A percentile compares a stretch with the other conserved stretches of the same genome.
These are phyloP conservation scores for Sclerotinia glacialis DNA, from an alignment of 2,329 filamentous ascomycete genomes.

Conservation along the genomic window DNA sequence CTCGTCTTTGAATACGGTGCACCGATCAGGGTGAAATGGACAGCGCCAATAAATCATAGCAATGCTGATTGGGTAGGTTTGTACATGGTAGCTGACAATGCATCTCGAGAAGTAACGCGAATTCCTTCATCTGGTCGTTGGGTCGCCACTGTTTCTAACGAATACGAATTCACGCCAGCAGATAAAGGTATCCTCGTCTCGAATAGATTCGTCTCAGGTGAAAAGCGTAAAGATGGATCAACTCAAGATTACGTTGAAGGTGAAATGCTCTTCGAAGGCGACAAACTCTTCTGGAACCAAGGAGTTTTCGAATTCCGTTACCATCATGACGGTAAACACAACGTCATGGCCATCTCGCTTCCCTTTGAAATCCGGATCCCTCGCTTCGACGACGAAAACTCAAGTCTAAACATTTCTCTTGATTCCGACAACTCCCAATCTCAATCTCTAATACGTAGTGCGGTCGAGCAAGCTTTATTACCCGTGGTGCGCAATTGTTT, in stretches of 20 bases:
- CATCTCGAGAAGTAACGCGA: constrained; percentile 77
- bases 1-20: constrained; percentile 84
- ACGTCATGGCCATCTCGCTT: constrained; percentile 88
- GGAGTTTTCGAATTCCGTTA: constrained; percentile 97
- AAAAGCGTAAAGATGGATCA: constrained; percentile 46
- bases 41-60: constrained; percentile 79
- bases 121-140: constrained; percentile 85
- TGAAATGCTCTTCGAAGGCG: constrained; percentile 82
- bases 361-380: constrained; percentile 88
- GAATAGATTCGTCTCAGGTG: constrained; percentile 56
- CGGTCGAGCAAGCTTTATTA: constrained; percentile 74
- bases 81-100: constrained; percentile 94
- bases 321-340: constrained; percentile 89
- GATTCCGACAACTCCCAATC: constrained; percentile 50
- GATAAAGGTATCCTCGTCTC: constrained; percentile 73
- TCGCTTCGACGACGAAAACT: constrained; percentile 73
- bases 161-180: constrained; percentile 71
- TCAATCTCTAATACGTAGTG: constrained; percentile 60
- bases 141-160: constrained; percentile 74
- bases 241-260: constrained; percentile 65
- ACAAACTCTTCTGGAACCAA: constrained; percentile 96
- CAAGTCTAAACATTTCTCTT: background rate
- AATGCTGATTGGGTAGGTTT: constrained; percentile 94
- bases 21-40: constrained; percentile 87
- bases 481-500: constrained; percentile 89